Conservation (phyloP, 345 rosid genomes). For the Populus tremula region DNA sequence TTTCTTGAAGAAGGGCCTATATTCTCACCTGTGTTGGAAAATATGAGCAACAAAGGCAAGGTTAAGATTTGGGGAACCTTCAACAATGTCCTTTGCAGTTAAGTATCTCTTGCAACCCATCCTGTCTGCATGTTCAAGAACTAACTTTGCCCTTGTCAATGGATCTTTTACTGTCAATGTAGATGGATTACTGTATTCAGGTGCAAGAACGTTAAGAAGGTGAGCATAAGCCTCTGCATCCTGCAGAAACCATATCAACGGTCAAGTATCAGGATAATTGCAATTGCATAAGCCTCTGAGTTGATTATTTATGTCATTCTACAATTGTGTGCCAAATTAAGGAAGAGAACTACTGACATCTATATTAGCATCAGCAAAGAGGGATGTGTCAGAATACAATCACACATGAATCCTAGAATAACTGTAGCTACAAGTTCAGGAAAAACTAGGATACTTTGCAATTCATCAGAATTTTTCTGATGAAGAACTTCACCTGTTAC, state of each 20-base stretch:
- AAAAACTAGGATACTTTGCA: neutral
- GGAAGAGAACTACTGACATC: neutral
- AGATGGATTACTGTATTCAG: conserved; percentile 72
- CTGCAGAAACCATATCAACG: conserved; percentile 42
- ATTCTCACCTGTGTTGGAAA: conserved; percentile 88
- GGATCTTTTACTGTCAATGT: conserved; percentile 49
- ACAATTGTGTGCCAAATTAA: neutral
- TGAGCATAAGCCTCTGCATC: conserved; percentile 97
- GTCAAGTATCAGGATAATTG: neutral
- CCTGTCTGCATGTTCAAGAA: conserved; percentile 93
- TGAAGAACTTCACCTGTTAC: too few species aligned
- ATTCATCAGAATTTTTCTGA: neutral
- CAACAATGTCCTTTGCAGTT: conserved; percentile 90
- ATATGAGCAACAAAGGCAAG: conserved; percentile 98
- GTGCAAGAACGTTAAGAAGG: conserved; percentile 86
- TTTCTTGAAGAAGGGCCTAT: neutral
- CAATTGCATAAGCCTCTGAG: neutral
- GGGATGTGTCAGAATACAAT: neutral
- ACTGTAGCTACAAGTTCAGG: neutral
- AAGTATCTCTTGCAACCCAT: conserved; percentile 98
- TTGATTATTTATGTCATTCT: neutral
- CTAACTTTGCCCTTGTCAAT: conserved; percentile 70
- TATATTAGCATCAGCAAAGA: neutral
- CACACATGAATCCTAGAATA: neutral
- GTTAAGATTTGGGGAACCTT: conserved; percentile 95